Base-by-base conservation (phyloP, 2,329 filamentous ascomycete species). In the Alternaria angustiovoidea region DNA sequence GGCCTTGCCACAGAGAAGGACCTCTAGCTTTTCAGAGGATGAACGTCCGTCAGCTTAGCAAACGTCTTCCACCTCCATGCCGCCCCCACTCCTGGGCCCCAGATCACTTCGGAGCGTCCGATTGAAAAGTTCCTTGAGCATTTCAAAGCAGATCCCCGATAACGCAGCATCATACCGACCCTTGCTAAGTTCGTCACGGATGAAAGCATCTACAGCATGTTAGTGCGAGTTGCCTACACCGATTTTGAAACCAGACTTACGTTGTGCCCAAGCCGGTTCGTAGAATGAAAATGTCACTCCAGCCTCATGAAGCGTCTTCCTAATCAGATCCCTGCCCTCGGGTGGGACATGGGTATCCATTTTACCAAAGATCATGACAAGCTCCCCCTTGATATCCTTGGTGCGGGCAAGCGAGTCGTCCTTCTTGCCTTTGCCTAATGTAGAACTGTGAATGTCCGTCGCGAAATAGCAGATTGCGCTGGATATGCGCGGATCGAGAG, bases 241-340 rank as follows among this genome's bases (percentile, higher is more conserved):
- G 1, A 30, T 26, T 5, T 2, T 2, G 30, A 28, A 53, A 51
- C 28, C 42, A 32, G 9, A 83, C 85, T 73, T 77, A 88, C 85
- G 94, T 79, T 97, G 94, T 4, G 94, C 93, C 88, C 92, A 94
- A n/a, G 92, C 91, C 66, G 91, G 88, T 81, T 97, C 94, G 80
- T 95, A 93, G 77, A 92, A 97, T 74, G 88, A 90, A 72, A 94
- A 94, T 9, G 86, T 83, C 5, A 90, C 86, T 9, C 90, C 90
- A 6, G 89, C 87, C 22, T 92, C 92, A 70, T 94, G 88, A 70
- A 97, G 83, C 62, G 92, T 94, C 76, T 87, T 87, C 59, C 93
- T 87, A 76, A 97, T 95, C 67, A 96, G 79, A 78, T 96, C 93
- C 18, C 94, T 86, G 2, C 94, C 94, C 41, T 87, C 87, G 38